Evolutionary conservation across 1,284 basidiomycete species (phyloP).

Genomic region (Cutaneotrichosporon sp.): DNA sequence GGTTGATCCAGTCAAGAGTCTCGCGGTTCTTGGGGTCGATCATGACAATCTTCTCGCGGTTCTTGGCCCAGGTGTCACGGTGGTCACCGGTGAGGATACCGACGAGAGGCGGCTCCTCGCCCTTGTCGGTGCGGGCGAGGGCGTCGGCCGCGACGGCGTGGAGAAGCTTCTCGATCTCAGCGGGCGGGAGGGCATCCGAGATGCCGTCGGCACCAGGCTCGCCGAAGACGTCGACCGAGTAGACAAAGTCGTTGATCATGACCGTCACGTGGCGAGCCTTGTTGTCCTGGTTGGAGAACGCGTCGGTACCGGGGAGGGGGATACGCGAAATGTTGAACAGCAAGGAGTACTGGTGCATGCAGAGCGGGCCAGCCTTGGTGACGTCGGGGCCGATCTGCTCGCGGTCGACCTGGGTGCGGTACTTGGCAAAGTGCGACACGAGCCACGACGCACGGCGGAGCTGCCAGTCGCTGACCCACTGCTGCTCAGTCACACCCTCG

Average conservation of each 20-base stretch:
- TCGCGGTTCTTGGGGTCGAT: constrained; percentile 62
- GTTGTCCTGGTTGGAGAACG: constrained; percentile 55
- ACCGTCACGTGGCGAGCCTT: constrained; percentile 63
- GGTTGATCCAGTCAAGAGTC: constrained; percentile 61
- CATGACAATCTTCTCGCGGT: constrained; percentile 64
- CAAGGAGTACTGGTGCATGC: constrained; percentile 57
- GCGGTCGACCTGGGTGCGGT: constrained; percentile 60
- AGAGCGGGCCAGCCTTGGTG: constrained; percentile 54
- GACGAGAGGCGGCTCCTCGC: constrained; percentile 60
- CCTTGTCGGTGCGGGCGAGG: constrained; percentile 52
- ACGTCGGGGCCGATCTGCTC: constrained; percentile 55
- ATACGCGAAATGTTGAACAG: constrained; percentile 75
- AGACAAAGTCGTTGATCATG: constrained; percentile 74
- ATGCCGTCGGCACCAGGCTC: constrained; percentile 43
- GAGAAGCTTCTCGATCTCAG: constrained; percentile 65
- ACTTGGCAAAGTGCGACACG: constrained; percentile 67
- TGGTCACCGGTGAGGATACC: constrained; percentile 74
- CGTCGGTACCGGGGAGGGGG: constrained; percentile 63
- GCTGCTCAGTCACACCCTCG: constrained; percentile 38
- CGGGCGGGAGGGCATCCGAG: constrained; percentile 45
- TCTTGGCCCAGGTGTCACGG: constrained; percentile 77
- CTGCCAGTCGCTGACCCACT: constrained; percentile 73
- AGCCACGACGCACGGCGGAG: constrained; percentile 81
- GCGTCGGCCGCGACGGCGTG: constrained; percentile 68
- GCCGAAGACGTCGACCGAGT: constrained; percentile 65